phyloP scores from a whole-genome alignment of 2,329 filamentous ascomycete species.

The Metarhizium guizhouense region DNA sequence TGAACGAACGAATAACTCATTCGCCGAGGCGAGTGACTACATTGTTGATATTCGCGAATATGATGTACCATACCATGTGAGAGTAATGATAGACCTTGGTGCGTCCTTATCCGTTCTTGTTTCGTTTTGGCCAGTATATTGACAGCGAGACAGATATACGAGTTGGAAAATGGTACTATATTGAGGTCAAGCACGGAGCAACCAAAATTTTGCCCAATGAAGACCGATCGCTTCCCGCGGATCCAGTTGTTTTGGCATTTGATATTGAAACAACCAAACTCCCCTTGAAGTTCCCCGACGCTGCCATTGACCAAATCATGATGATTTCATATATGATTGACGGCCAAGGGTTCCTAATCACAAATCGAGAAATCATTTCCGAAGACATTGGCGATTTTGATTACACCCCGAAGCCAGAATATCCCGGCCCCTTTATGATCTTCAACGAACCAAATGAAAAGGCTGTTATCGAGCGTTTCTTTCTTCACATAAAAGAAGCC shows the following conservation, averaged over 20 bases:
- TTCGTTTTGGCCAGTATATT: conserved; percentile 8
- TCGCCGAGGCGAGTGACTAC: conserved; percentile 88
- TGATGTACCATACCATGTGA: conserved; percentile 97
- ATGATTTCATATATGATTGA: conserved; percentile 99
- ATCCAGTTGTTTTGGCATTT: conserved; percentile 97
- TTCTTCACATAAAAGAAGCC: conserved; percentile 89
- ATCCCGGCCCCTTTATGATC: conserved; percentile 89
- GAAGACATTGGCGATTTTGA: conserved; percentile 98
- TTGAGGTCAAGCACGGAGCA: conserved; percentile 86
- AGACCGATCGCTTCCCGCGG: conserved; percentile 79
- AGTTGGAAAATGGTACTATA: conserved; percentile 93
- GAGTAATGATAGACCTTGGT: conserved; percentile 95
- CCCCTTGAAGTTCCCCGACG: conserved; percentile 93
- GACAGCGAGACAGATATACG: conserved; percentile 61
- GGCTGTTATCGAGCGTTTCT: conserved; percentile 79
- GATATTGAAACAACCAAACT: conserved; percentile 98
- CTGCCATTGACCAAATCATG: conserved; percentile 93
- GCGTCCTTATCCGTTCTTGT: conserved; percentile 7
- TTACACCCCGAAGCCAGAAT: conserved; percentile 95
- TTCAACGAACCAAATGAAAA: conserved; percentile 98
- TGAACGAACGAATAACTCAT: conserved; percentile 63
- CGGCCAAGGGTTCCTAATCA: conserved; percentile 94
- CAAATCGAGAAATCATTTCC: conserved; percentile 93
- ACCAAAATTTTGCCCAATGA: conserved; percentile 79
- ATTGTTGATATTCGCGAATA: conserved; percentile 99